Evolutionary conservation across 2,329 filamentous ascomycete species (phyloP), one percentile per base, ranked within the genome.

Genomic region (Tolypocladium capitatum): DNA sequence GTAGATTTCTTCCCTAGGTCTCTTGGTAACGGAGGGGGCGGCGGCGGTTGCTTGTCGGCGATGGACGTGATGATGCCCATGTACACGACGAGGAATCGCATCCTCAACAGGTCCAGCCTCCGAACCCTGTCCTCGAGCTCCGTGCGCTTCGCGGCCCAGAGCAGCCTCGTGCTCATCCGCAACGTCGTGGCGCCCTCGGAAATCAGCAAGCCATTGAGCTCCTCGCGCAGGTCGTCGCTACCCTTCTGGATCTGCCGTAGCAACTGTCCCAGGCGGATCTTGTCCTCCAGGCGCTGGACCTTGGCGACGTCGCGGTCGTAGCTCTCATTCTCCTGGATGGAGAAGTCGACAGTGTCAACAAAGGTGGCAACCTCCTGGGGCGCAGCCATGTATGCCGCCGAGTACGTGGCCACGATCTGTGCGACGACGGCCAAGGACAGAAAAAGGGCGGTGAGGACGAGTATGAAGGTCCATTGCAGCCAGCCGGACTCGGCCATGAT

Each of bases 1-100:
- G 54, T 44, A 40, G 55, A 48, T n/a, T 52, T 55, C 57, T 66
- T 68, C 51, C 70, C 66, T 9, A 61, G 58, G 34, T 65, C 62
- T 31, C 58, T 62, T 4, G 55, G 53, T 28, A 57, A 50, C 9
- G 59, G 56, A 2, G 60, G 62, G 48, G 52, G 62, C 46, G 49
- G 60, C 48, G 58, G 60, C 3, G 60, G 58, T 34, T 65, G 58
- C 50, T 65, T 69, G 46, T 63, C 62, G 33, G 61, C 56, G 42
- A 57, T 56, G 46, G 62, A 63, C 33, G 65, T 60, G 46, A 82
- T 69, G 51, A 80, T 72, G 52, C 78, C 75, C 75, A 83, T 76
- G 60, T 80, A 81, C 34, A 80, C 70, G 33, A 81, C 76, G 31
- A 83, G 63, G 58, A 83, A 82, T 51, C 79, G 73, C 76, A 80